A percentile compares a stretch with the other conserved stretches of the same genome.
These are phyloP conservation scores for Bruguiera hainesii DNA, from an alignment of 441 rosid genomes.

Conservation along the genomic window DNA sequence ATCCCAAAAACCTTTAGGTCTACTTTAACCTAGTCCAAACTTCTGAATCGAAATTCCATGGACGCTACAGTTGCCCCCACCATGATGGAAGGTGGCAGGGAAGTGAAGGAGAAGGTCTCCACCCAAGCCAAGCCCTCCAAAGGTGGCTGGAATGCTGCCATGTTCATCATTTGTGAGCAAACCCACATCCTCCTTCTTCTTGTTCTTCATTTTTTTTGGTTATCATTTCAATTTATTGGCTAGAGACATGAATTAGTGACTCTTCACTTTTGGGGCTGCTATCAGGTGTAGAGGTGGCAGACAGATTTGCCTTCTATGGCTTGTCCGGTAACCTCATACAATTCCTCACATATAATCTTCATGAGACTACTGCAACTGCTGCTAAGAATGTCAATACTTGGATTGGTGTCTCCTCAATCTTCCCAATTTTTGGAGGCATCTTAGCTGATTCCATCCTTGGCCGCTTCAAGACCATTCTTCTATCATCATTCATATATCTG, in stretches of 20 bases:
- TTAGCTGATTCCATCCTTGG: constrained; percentile 84
- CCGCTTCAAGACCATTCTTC: constrained; percentile 76
- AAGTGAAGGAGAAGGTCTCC: not conserved
- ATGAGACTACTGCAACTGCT: constrained; percentile 45
- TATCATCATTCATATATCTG: constrained; percentile 52
- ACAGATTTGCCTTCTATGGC: constrained; percentile 77
- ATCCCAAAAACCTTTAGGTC: not conserved
- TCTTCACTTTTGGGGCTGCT: too few species aligned
- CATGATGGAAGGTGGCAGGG: constrained; percentile 1
- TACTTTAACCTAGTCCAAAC: not conserved
- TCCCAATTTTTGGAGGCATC: constrained; percentile 69
- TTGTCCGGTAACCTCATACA: constrained; percentile 67
- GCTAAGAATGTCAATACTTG: constrained; percentile 72
- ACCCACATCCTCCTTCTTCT: not conserved
- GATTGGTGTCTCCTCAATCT: constrained; percentile 71
- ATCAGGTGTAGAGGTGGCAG: constrained; percentile 71
- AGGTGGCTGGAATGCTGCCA: constrained; percentile 82
- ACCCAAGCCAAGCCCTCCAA: constrained; percentile 15
- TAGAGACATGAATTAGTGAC: not conserved
- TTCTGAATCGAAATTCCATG: constrained; percentile 7
- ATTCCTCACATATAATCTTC: constrained; percentile 60
- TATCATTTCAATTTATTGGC: not conserved
- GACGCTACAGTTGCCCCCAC: constrained; percentile 22
- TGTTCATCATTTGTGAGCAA: constrained; percentile 67
- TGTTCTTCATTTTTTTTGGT: not conserved